Evolutionary conservation across 176 grass and related monocot genomes (phyloP).

Genomic region (Avena eriantha): DNA sequence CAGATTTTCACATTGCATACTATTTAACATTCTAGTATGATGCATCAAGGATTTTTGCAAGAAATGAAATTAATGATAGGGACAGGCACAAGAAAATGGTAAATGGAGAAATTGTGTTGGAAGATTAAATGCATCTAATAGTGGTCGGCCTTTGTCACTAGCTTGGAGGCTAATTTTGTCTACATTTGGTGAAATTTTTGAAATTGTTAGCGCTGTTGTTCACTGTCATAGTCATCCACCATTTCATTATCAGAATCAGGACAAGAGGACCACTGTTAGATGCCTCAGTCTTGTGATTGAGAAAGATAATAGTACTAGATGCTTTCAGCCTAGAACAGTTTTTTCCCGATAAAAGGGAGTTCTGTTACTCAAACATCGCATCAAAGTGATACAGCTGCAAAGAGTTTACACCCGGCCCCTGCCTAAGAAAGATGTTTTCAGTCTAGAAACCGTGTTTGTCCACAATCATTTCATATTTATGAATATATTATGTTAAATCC

Average conservation of each 20-base stretch:
- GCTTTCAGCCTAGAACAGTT: background rate
- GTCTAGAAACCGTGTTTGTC: background rate
- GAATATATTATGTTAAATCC: slow-evolving; percentile 8
- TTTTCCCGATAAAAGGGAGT: no score
- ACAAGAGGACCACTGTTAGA: slow-evolving; percentile 19
- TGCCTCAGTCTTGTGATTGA: background rate
- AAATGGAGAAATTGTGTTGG: background rate
- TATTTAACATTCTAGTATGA: background rate
- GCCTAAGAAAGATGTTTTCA: background rate
- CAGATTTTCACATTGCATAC: background rate
- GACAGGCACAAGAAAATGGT: background rate
- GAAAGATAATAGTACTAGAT: slow-evolving; percentile 10
- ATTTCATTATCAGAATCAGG: slow-evolving; percentile 32
- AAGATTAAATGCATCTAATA: background rate
- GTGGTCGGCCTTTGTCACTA: background rate
- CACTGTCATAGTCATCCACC: slow-evolving; percentile 34
- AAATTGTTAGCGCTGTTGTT: slow-evolving; percentile 25
- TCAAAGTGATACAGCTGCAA: no score
- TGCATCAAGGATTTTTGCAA: background rate
- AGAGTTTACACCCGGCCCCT: no score
- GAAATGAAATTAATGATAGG: background rate
- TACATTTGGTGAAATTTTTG: slow-evolving; percentile 6
- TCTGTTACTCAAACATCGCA: no score
- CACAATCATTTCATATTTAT: background rate
- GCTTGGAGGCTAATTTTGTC: slow-evolving; percentile 18